Conservation (phyloP, 768 basidiomycete genomes). For the Boletus rex-veris region DNA sequence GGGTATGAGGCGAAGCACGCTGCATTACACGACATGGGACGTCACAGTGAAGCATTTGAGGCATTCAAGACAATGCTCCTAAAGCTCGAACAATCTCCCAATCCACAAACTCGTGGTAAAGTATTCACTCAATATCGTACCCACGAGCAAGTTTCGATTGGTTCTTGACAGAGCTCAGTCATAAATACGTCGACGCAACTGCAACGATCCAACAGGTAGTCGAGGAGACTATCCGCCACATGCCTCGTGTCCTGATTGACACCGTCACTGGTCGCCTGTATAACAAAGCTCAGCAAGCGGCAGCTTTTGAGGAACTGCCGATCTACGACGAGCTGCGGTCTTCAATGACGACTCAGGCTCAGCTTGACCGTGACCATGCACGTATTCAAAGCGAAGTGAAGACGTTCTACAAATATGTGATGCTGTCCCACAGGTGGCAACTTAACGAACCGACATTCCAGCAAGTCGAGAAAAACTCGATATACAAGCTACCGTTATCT, state of each 20-base stretch:
- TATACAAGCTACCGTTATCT: no score
- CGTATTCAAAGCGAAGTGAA: background rate
- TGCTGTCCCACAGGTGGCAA: conserved; percentile 6
- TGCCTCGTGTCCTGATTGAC: conserved; percentile 5
- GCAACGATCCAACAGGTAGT: background rate
- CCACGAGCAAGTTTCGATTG: no score
- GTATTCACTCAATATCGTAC: no score
- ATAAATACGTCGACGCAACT: background rate
- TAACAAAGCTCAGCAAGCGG: background rate
- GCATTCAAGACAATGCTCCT: background rate
- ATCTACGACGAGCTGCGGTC: conserved; percentile 2
- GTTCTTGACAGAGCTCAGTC: background rate
- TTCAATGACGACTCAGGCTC: background rate
- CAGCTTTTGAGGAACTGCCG: conserved; percentile 2
- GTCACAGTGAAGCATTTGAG: background rate
- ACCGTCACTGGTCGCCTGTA: background rate
- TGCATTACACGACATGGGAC: background rate
- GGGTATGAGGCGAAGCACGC: conserved; percentile 1
- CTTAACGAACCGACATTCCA: no score
- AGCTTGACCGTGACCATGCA: background rate
- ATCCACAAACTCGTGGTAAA: no score
- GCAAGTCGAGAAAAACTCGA: no score
- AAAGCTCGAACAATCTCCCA: background rate
- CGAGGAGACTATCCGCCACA: background rate
- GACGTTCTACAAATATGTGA: conserved; percentile 2